A percentile compares a stretch with the other conserved stretches of the same genome.
phyloP scores from a whole-genome alignment of 805 yeast species.

The Kodamaea laetipori region DNA sequence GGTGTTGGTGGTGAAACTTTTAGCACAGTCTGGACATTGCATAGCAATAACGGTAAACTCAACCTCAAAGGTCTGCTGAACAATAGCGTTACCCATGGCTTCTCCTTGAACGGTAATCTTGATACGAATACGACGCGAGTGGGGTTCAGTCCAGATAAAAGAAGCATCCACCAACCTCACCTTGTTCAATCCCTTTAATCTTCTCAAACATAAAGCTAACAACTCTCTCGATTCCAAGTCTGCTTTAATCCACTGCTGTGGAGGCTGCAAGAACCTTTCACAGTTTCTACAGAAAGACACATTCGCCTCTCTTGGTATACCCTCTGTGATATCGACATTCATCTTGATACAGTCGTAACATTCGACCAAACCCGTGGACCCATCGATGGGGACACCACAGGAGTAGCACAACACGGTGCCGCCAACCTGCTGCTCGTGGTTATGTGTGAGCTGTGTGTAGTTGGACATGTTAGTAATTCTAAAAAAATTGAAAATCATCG shows the following conservation, averaged over 20 bases:
- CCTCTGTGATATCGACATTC: constrained; percentile 91
- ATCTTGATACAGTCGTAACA: constrained; percentile 96
- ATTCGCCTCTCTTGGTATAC: constrained; percentile 88
- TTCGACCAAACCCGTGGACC: constrained; percentile 89
- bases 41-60: constrained; percentile 90
- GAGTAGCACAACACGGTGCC: constrained; percentile 89
- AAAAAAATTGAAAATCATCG: constrained; percentile 4
- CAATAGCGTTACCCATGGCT: constrained; percentile 86
- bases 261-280: constrained; percentile 94
- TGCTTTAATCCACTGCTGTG: constrained; percentile 88
- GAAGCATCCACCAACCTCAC: constrained; percentile 91
- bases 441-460: constrained; percentile 43
- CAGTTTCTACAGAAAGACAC: constrained; percentile 95
- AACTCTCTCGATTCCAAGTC: constrained; percentile 91
- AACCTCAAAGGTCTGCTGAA: constrained; percentile 93
- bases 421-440: constrained; percentile 31
- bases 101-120: constrained; percentile 96
- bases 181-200: constrained; percentile 82
- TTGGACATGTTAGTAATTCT: constrained; percentile 41
- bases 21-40: constrained; percentile 99
- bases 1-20: constrained; percentile 92
- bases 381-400: constrained; percentile 99
- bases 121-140: constrained; percentile 89
- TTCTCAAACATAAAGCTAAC: constrained; percentile 83
- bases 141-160: constrained; percentile 99